Percentiles rank a stretch among this genome's conserved stretches.
Evolutionary conservation across 2,329 filamentous ascomycete species (phyloP).

Genomic region (Blastomyces parvus): DNA sequence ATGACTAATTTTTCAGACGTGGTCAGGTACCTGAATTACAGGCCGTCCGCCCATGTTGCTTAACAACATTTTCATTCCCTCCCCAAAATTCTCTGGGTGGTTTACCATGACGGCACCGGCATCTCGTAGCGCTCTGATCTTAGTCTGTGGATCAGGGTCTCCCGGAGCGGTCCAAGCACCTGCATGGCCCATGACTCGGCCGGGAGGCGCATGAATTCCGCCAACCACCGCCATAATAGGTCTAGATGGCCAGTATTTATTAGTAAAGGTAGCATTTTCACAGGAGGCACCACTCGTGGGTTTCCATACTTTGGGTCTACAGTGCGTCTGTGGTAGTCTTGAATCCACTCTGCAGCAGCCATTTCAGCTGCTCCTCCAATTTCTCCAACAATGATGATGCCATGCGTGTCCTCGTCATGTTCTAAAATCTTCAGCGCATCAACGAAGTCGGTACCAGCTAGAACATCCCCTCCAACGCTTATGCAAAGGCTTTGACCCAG

Average conservation of each 20-base stretch:
- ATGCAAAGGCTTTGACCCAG: slow-evolving; percentile 69
- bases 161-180: slow-evolving; percentile 61
- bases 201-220: slow-evolving; percentile 53
- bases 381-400: slow-evolving; percentile 63
- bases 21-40: slow-evolving; percentile 18
- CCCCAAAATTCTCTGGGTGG: slow-evolving; percentile 66
- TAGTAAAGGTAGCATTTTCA: slow-evolving; percentile 7
- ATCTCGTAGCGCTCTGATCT: slow-evolving; percentile 55
- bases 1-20: neutral
- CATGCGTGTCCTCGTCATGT: slow-evolving; percentile 57
- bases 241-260: slow-evolving; percentile 30
- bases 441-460: slow-evolving; percentile 64
- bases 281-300: neutral
- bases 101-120: slow-evolving; percentile 62
- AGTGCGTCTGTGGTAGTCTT: slow-evolving; percentile 50
- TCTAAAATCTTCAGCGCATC: slow-evolving; percentile 60
- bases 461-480: slow-evolving; percentile 65
- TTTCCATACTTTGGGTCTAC: slow-evolving; percentile 52
- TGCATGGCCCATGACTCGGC: slow-evolving; percentile 68
- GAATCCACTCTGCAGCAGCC: slow-evolving; percentile 65
- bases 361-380: slow-evolving; percentile 61
- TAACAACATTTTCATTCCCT: slow-evolving; percentile 55
- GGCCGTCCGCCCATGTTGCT: slow-evolving; percentile 27
- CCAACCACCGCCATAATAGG: slow-evolving; percentile 65
- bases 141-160: slow-evolving; percentile 55